A percentile compares a stretch with the other conserved stretches of the same genome.
These are phyloP conservation scores for Colletotrichum magnum DNA, from an alignment of 2,329 filamentous ascomycete genomes.

Conservation along the genomic window DNA sequence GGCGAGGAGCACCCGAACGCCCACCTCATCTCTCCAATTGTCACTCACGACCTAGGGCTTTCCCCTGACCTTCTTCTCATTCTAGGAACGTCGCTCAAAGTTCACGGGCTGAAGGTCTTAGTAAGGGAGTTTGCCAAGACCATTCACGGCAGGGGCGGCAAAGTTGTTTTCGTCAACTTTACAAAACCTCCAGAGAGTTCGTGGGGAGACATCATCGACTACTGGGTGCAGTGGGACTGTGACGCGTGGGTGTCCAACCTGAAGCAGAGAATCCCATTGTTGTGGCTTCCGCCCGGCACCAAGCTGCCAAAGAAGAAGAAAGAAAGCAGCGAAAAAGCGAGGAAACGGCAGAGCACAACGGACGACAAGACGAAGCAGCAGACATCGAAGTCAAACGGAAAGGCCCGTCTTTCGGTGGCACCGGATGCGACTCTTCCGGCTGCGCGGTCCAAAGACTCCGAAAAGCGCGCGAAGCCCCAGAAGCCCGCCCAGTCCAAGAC, in stretches of 20 bases:
- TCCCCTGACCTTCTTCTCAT: constrained; percentile 78
- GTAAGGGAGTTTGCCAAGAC: constrained; percentile 80
- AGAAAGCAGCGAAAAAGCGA: constrained; percentile 44
- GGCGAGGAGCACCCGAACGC: constrained; percentile 80
- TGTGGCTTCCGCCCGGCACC: constrained; percentile 69
- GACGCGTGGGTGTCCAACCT: constrained; percentile 80
- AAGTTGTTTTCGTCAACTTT: constrained; percentile 80
- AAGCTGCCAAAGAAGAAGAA: constrained; percentile 57
- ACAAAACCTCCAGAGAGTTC: constrained; percentile 80
- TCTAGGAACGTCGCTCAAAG: constrained; percentile 78
- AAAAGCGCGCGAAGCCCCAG: not conserved
- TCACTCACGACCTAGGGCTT: constrained; percentile 76
- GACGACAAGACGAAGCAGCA: constrained; percentile 46
- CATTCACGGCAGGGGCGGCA: constrained; percentile 77
- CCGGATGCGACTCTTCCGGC: not conserved
- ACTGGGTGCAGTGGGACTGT: constrained; percentile 82
- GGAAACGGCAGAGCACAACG: constrained; percentile 27
- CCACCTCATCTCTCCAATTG: constrained; percentile 76
- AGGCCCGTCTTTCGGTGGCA: not conserved
- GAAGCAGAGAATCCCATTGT: constrained; percentile 68
- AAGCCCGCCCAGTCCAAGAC: not conserved
- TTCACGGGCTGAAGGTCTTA: constrained; percentile 80
- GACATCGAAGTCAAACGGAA: constrained; percentile 29
- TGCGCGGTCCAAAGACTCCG: not conserved
- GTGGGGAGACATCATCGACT: constrained; percentile 82